phyloP scores from a whole-genome alignment of 768 basidiomycete genomes.

The Collybia mongolica region DNA sequence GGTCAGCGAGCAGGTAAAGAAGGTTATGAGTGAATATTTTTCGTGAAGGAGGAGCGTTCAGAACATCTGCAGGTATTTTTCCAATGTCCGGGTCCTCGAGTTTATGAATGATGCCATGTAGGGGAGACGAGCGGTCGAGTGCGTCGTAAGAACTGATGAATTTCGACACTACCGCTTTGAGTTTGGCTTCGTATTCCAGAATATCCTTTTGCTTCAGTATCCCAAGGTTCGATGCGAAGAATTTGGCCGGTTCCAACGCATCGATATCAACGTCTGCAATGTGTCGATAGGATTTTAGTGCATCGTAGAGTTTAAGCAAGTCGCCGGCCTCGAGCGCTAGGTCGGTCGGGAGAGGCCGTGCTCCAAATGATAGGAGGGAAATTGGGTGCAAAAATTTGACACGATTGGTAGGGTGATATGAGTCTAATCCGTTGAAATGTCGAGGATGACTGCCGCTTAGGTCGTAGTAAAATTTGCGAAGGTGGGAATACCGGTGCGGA shows the following conservation, averaged over 20 bases:
- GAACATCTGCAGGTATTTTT: constrained; percentile 5
- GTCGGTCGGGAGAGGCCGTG: constrained; percentile 53
- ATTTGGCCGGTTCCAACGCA: constrained; percentile 38
- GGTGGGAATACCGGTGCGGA: constrained; percentile 70
- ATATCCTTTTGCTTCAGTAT: constrained; percentile 61
- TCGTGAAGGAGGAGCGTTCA: constrained; percentile 31
- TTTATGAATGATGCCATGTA: constrained; percentile 35
- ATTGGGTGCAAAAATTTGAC: constrained; percentile 65
- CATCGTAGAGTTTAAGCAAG: constrained; percentile 48
- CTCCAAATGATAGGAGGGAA: constrained; percentile 53
- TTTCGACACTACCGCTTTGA: constrained; percentile 43
- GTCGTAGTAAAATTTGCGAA: constrained; percentile 65
- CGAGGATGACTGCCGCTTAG: constrained; percentile 14
- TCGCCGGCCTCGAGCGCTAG: constrained; percentile 63
- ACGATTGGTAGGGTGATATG: constrained; percentile 35
- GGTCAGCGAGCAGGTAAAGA: constrained; percentile 53
- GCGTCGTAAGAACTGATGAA: constrained; percentile 37
- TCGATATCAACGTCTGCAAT: constrained; percentile 20
- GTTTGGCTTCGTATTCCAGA: constrained; percentile 50
- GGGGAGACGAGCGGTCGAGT: constrained; percentile 25
- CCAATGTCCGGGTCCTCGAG: constrained; percentile 36
- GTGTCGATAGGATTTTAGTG: constrained; percentile 26
- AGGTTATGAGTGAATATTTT: constrained; percentile 40
- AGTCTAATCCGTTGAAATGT: constrained; percentile 36
- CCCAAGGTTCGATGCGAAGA: constrained; percentile 35